phyloP scores from a whole-genome alignment of 441 rosid species.

The Populus trichocarpa region DNA sequence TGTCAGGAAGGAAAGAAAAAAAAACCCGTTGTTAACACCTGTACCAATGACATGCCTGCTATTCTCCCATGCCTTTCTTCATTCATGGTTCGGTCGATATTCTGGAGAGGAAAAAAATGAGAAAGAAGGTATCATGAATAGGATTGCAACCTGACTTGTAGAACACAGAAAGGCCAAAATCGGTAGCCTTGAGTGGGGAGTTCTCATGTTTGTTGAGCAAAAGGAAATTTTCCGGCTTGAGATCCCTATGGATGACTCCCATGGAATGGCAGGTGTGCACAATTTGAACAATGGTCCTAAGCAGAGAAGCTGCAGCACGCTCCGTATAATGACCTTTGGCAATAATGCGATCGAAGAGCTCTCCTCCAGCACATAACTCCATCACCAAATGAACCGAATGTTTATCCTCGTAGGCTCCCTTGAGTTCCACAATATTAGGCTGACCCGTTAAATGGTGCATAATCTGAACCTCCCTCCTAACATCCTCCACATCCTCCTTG shows the following conservation, averaged over 20 bases:
- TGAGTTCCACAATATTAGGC: constrained; percentile 34
- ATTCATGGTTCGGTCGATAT: neutral
- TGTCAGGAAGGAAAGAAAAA: constrained; percentile 11
- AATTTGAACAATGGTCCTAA: constrained; percentile 32
- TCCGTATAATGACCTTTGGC: constrained; percentile 36
- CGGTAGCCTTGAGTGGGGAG: constrained; percentile 36
- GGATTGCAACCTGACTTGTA: constrained; percentile 29
- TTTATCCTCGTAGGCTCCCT: constrained; percentile 36
- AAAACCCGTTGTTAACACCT: neutral
- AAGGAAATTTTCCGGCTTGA: constrained; percentile 38
- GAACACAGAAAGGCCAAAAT: constrained; percentile 36
- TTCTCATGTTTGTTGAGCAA: constrained; percentile 28
- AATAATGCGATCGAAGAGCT: constrained; percentile 34
- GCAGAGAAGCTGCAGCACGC: constrained; percentile 33
- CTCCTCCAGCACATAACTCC: constrained; percentile 40
- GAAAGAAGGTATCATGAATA: neutral
- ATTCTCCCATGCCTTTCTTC: neutral
- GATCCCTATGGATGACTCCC: constrained; percentile 38
- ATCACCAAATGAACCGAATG: constrained; percentile 38
- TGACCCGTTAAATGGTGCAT: constrained; percentile 37
- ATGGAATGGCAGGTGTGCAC: constrained; percentile 32
- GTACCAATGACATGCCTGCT: neutral
- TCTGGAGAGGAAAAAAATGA: neutral
- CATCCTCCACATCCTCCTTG: constrained; percentile 37
- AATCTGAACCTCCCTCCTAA: constrained; percentile 34